Evolutionary conservation across 352 stramenopile genomes (phyloP).

Genomic region (Hyaloperonospora brassicae): DNA sequence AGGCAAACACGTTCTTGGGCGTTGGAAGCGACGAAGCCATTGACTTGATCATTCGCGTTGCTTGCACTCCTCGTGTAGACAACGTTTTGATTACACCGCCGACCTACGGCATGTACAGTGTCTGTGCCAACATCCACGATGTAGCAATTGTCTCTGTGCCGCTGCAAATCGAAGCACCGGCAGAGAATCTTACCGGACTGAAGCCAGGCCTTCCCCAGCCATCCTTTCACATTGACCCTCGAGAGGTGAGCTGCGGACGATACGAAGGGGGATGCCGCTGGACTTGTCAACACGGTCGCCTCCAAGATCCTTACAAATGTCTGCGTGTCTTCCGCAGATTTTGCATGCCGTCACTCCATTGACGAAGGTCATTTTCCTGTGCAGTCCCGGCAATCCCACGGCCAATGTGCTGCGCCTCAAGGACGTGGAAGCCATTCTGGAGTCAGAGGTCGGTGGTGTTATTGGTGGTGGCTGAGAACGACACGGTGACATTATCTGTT

Average conservation of each 20-base stretch:
- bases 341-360: slow-evolving; percentile 74
- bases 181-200: slow-evolving; percentile 56
- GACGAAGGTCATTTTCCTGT: slow-evolving; percentile 97
- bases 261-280: not conserved
- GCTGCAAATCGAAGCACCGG: slow-evolving; percentile 65
- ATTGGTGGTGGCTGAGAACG: not conserved
- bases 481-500: not conserved
- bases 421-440: slow-evolving; percentile 87
- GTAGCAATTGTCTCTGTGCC: slow-evolving; percentile 90
- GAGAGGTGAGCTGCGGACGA: slow-evolving; percentile 34
- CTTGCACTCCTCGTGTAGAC: slow-evolving; percentile 89
- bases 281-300: not conserved
- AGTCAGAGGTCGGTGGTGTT: slow-evolving; percentile 43
- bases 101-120: slow-evolving; percentile 99
- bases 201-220: slow-evolving; percentile 47
- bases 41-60: slow-evolving; percentile 96
- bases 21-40: slow-evolving; percentile 98
- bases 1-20: slow-evolving; percentile 95
- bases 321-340: slow-evolving; percentile 44
- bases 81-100: slow-evolving; percentile 95
- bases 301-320: not conserved
- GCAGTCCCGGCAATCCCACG: slow-evolving; percentile 96
- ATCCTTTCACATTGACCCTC: slow-evolving; percentile 76
- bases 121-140: slow-evolving; percentile 98
- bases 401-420: slow-evolving; percentile 88